Conservation (phyloP, 371 early-diverging fungal genomes). For the Apophysomyces ossiformis region DNA sequence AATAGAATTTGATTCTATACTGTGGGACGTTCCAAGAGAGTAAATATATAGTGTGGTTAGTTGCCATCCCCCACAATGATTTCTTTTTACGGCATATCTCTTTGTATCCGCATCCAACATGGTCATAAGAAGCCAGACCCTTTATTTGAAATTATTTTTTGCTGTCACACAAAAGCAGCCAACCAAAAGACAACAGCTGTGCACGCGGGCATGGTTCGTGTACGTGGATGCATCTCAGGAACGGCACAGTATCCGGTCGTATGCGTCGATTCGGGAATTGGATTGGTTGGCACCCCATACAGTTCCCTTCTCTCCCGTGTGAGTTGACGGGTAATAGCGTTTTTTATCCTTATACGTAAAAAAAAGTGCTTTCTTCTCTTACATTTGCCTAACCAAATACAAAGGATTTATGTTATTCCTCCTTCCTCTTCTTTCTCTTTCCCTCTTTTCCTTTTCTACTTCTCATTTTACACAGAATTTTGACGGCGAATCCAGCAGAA, state of each 20-base stretch:
- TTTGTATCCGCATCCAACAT: background rate
- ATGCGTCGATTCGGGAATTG: slow-evolving; percentile 9
- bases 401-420: slow-evolving; percentile 16
- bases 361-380: background rate
- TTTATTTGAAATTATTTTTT: slow-evolving; percentile 4
- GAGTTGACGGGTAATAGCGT: slow-evolving; percentile 3
- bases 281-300: slow-evolving; percentile 13
- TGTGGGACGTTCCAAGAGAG: background rate
- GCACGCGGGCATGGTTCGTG: slow-evolving; percentile 3
- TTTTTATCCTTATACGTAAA: slow-evolving; percentile 6
- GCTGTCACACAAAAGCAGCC: slow-evolving; percentile 10
- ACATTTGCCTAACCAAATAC: background rate
- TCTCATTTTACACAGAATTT: background rate
- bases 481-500: slow-evolving; percentile 7
- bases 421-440: slow-evolving; percentile 12
- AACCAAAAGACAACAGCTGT: slow-evolving; percentile 9
- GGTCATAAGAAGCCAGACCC: background rate
- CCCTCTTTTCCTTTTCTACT: slow-evolving; percentile 5
- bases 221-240: slow-evolving; percentile 3
- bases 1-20: background rate
- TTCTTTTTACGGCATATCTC: background rate
- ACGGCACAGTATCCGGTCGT: slow-evolving; percentile 7
- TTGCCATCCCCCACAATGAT: background rate
- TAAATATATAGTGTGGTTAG: background rate
- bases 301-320: slow-evolving; percentile 1